Evolutionary conservation across 75 land plant species (phyloP).

Genomic region (Pinus tabuliformis): DNA sequence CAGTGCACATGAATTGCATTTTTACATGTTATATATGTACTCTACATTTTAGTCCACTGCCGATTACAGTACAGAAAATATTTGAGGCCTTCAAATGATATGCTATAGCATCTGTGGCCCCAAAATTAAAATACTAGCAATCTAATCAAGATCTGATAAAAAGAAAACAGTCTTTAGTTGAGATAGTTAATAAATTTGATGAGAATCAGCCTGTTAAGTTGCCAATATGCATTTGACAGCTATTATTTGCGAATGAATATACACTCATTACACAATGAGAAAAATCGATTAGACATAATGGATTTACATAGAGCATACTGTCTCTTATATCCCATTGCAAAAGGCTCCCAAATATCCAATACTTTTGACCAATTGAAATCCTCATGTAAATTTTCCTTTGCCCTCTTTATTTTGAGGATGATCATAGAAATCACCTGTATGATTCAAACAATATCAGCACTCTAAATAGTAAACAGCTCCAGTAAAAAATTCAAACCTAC

Average conservation of each 20-base stretch:
- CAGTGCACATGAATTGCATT: not conserved
- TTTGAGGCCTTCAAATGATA: not conserved
- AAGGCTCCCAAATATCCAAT: constrained; percentile 84
- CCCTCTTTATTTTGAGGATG: constrained; percentile 50
- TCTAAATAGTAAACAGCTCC: not conserved
- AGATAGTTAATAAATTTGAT: not conserved
- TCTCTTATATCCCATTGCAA: constrained; percentile 86
- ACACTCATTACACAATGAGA: not conserved
- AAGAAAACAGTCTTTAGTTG: not conserved
- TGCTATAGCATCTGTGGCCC: too few species aligned
- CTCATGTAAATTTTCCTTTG: not conserved
- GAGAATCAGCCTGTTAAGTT: not conserved
- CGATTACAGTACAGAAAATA: not conserved
- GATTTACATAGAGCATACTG: constrained; percentile 35
- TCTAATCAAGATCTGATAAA: not conserved
- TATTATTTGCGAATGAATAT: not conserved
- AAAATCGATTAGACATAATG: not conserved
- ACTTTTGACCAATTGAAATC: constrained; percentile 21
- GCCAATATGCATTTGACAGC: not conserved
- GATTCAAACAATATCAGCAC: constrained; percentile 4
- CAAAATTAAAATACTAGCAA: not conserved
- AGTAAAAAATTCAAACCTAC: not conserved
- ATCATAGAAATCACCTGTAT: constrained; percentile 74
- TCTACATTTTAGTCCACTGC: too few species aligned
- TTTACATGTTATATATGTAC: not conserved